These are phyloP conservation scores for Crepidotus variabilis DNA, from an alignment of 768 basidiomycete species.

Conservation along the genomic window DNA sequence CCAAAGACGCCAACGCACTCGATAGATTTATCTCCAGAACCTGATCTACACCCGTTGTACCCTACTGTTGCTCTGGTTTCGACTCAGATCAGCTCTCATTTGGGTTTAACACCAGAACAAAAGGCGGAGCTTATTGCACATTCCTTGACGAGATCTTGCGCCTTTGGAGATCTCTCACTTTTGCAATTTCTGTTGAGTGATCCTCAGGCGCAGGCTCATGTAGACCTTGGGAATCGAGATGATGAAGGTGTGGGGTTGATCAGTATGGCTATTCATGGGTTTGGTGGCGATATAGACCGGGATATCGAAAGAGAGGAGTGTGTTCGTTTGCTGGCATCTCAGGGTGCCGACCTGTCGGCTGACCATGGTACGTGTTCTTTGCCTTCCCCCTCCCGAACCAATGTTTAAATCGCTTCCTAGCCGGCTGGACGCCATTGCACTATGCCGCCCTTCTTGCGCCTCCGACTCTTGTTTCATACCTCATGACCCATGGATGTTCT, in stretches of 20 bases:
- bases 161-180: constrained; percentile 72
- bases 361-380: constrained; percentile 53
- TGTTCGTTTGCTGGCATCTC: constrained; percentile 72
- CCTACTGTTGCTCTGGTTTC: constrained; percentile 63
- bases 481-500: constrained; percentile 91
- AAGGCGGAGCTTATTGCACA: constrained; percentile 70
- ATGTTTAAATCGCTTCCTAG: constrained; percentile 33
- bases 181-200: constrained; percentile 72
- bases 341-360: constrained; percentile 66
- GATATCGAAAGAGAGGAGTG: constrained; percentile 91
- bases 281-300: constrained; percentile 76
- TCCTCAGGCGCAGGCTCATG: constrained; percentile 56
- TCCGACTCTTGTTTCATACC: constrained; percentile 85
- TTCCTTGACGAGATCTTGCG: constrained; percentile 69
- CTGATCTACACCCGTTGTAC: constrained; percentile 77
- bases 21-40: constrained; percentile 47
- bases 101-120: constrained; percentile 64
- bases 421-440: constrained; percentile 94
- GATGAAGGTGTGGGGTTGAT: constrained; percentile 85
- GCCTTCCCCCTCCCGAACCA: not conserved
- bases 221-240: constrained; percentile 71
- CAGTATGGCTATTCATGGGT: constrained; percentile 76
- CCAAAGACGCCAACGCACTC: not conserved
- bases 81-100: constrained; percentile 60
- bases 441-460: constrained; percentile 87